Evolutionary conservation across 2,329 filamentous ascomycete genomes (phyloP).

Genomic region (Tolypocladium album): DNA sequence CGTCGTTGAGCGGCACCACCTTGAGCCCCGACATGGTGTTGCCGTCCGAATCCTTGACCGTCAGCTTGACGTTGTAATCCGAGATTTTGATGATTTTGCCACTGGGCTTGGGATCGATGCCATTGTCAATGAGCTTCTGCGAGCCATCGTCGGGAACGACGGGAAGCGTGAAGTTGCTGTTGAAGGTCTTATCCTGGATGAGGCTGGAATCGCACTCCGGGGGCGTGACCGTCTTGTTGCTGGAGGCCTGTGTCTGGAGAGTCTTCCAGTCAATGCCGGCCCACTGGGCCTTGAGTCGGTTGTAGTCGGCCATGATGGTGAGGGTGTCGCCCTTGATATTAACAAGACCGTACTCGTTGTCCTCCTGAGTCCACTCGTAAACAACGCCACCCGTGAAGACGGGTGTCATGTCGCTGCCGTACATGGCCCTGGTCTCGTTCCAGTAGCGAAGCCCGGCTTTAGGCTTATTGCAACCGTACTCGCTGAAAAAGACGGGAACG

Average conservation of each 20-base stretch:
- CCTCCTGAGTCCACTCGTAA: slow-evolving; percentile 70
- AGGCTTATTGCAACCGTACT: slow-evolving; percentile 69
- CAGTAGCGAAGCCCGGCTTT: slow-evolving; percentile 58
- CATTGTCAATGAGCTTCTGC: slow-evolving; percentile 63
- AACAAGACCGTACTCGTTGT: slow-evolving; percentile 56
- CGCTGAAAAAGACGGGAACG: slow-evolving; percentile 73
- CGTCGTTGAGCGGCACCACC: slow-evolving; percentile 33
- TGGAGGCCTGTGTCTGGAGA: slow-evolving; percentile 52
- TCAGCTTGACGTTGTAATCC: slow-evolving; percentile 45
- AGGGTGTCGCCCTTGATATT: slow-evolving; percentile 47
- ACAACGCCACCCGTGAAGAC: slow-evolving; percentile 68
- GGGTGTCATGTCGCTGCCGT: slow-evolving; percentile 56
- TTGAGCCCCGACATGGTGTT: slow-evolving; percentile 32
- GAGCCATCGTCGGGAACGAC: slow-evolving; percentile 51
- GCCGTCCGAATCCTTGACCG: slow-evolving; percentile 29
- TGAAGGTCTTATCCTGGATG: slow-evolving; percentile 59
- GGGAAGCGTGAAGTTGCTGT: slow-evolving; percentile 70
- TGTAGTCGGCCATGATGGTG: slow-evolving; percentile 53
- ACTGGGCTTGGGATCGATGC: slow-evolving; percentile 52
- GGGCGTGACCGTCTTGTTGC: slow-evolving; percentile 36
- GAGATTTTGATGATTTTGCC: slow-evolving; percentile 61
- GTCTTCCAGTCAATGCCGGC: slow-evolving; percentile 59
- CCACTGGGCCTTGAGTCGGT: slow-evolving; percentile 67
- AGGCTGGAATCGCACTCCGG: slow-evolving; percentile 56
- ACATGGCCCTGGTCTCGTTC: slow-evolving; percentile 64